These are phyloP conservation scores for Cordyceps pruinosa DNA, from an alignment of 2,329 filamentous ascomycete genomes.

Conservation along the genomic window DNA sequence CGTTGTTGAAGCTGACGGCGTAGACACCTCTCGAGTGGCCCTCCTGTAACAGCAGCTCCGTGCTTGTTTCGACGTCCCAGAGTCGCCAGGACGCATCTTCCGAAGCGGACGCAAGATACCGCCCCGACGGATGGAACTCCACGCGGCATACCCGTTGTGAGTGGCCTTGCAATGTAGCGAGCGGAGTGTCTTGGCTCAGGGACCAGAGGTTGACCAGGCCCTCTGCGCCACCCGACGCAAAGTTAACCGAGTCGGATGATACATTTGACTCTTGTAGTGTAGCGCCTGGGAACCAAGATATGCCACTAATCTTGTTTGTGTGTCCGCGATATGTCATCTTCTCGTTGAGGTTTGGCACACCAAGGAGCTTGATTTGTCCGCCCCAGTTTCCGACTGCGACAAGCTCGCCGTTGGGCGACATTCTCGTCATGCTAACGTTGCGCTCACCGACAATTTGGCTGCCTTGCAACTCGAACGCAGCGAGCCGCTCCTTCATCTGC, in stretches of 20 bases:
- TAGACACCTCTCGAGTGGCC: conserved; percentile 94
- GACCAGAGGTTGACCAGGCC: conserved; percentile 88
- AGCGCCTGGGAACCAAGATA: conserved; percentile 83
- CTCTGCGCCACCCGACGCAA: conserved; percentile 87
- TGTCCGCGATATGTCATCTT: conserved; percentile 74
- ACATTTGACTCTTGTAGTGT: conserved; percentile 66
- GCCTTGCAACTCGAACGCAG: conserved; percentile 82
- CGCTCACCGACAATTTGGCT: conserved; percentile 89
- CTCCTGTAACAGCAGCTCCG: conserved; percentile 82
- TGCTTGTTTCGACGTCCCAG: conserved; percentile 84
- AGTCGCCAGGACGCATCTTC: conserved; percentile 96
- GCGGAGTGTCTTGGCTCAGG: conserved; percentile 73
- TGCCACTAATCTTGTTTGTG: conserved; percentile 79
- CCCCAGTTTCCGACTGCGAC: conserved; percentile 91
- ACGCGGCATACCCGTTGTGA: conserved; percentile 81
- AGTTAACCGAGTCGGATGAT: conserved; percentile 67
- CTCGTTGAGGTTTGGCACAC: conserved; percentile 74
- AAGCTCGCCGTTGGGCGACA: conserved; percentile 76
- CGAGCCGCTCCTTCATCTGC: conserved; percentile 73
- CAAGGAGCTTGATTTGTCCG: conserved; percentile 78
- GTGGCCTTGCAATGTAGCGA: conserved; percentile 78
- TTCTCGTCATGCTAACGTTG: conserved; percentile 84
- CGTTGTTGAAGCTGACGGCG: conserved; percentile 78
- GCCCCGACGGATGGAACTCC: conserved; percentile 89
- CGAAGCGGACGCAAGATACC: conserved; percentile 84